Evolutionary conservation across 495 filamentous ascomycete genomes (phyloP), one percentile per base, ranked within the genome.

Genomic region (Lasiosphaeria ovina): DNA sequence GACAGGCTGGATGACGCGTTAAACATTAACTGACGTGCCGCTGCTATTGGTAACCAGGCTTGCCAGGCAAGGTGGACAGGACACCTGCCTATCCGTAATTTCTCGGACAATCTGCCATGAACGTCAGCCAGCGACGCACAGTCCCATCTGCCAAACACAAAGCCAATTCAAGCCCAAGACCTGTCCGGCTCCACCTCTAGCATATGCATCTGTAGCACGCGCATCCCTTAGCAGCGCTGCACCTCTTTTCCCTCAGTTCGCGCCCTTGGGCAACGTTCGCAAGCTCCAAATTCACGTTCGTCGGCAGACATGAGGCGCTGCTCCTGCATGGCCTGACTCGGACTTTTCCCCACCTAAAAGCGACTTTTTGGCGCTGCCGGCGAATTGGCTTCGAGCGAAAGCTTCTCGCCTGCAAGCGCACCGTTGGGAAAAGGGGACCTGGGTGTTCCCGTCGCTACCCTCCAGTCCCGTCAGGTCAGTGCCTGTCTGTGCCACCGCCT

Each of bases 141-240:
- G 49, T 51, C 49, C 49, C 49, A 51, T 51, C 49, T 51, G 49
- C 32, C 49, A 51, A 51, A 51, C 49, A 32, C 49, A 47, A 47
- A 47, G 44, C 16, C 5, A 47, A 47, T 47, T 47, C 44, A 47
- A 24, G 24, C 44, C 4, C 16, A 14, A 47, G 11, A 51, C 24
- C 17, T 51, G 17, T 24, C 49, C 12, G 6, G 11, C 1, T 31
- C 49, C 17, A n/a, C 12, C 9, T 6, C 17, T 51, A 24, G 24
- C 24, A 10, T n/a, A 9, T 45, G 40, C 40, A 45, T 3, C 40
- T 45, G 40, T 45, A 10, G 10, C n/a, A 24, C 24, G 24, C 24
- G 24, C 24, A 24, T 2, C 24, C 24, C 24, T 24, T 24, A 24
- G 24, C 24, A 24, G 24, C 24, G 24, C 24, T 24, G 24, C 24